Conservation (phyloP, 345 rosid species). For the Ailanthus altissimus region DNA sequence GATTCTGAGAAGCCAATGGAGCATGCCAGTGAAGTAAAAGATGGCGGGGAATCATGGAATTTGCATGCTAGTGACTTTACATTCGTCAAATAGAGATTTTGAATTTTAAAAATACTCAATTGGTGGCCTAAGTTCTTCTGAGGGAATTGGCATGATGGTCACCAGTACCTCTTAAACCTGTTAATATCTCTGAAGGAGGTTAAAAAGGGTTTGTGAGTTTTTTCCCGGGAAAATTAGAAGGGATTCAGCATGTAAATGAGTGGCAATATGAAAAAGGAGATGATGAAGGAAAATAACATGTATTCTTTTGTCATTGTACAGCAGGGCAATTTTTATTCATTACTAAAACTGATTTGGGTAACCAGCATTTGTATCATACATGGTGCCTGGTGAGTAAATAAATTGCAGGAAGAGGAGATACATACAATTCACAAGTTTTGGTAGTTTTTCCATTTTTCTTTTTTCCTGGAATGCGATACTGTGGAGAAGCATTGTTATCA, state of each 20-base stretch:
- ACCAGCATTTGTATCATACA: not conserved
- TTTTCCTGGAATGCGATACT: no score
- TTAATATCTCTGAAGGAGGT: conserved; percentile 26
- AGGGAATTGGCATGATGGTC: not conserved
- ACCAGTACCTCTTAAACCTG: conserved; percentile 8
- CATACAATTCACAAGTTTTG: no score
- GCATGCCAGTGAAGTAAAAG: conserved; percentile 20
- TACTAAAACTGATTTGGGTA: not conserved
- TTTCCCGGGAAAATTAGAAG: conserved; percentile 23
- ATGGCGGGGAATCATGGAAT: conserved; percentile 20
- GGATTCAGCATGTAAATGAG: conserved; percentile 15
- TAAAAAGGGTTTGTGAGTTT: conserved; percentile 28
- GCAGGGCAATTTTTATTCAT: not conserved
- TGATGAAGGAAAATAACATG: not conserved
- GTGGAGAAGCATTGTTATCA: no score
- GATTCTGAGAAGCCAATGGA: conserved; percentile 38
- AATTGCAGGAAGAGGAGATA: no score
- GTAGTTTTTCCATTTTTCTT: no score
- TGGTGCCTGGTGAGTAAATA: not conserved
- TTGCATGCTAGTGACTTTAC: conserved; percentile 19
- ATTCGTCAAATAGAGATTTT: conserved; percentile 14
- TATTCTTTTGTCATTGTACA: conserved; percentile 4
- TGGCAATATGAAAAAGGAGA: not conserved
- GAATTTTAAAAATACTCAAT: conserved; percentile 15
- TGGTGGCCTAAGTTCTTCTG: conserved; percentile 10